Conservation (phyloP, 2,329 filamentous ascomycete genomes). For the Ophiocordyceps camponoti-rufipedis region DNA sequence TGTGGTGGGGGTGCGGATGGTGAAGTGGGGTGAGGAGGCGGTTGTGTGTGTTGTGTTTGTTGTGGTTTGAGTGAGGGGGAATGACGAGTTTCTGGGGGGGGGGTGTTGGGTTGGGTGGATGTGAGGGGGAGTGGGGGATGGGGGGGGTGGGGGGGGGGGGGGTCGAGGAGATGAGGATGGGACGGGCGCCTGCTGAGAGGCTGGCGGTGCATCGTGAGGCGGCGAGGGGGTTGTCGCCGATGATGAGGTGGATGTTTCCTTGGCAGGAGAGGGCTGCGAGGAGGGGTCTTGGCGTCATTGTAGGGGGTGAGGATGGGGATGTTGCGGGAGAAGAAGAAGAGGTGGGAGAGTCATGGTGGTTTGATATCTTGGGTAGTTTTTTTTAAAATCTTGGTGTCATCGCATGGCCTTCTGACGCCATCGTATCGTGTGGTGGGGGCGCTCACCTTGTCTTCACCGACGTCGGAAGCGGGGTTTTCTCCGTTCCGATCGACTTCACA, state of each 20-base stretch:
- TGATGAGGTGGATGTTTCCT: constrained; percentile 60
- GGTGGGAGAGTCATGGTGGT: no score
- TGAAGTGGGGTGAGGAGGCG: no score
- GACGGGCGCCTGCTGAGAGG: constrained; percentile 62
- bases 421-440: constrained; percentile 6
- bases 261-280: constrained; percentile 56
- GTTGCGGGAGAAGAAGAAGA: neutral
- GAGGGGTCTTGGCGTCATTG: constrained; percentile 15
- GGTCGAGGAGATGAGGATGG: constrained; percentile 66
- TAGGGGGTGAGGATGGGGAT: neutral
- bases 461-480: neutral
- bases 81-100: no score
- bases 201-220: constrained; percentile 65
- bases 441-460: constrained; percentile 2
- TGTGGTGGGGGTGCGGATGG: no score
- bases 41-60: no score
- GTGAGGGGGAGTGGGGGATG: neutral
- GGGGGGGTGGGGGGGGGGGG: constrained; percentile 13
- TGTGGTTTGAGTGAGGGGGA: no score
- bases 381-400: neutral
- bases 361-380: no score
- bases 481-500: neutral
- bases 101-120: constrained; percentile 5
- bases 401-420: constrained; percentile 15
- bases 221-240: constrained; percentile 79